Percentiles rank a stretch among this genome's conserved stretches.
phyloP scores from a whole-genome alignment of 2,329 filamentous ascomycete species.

The Verticillium dahliae region DNA sequence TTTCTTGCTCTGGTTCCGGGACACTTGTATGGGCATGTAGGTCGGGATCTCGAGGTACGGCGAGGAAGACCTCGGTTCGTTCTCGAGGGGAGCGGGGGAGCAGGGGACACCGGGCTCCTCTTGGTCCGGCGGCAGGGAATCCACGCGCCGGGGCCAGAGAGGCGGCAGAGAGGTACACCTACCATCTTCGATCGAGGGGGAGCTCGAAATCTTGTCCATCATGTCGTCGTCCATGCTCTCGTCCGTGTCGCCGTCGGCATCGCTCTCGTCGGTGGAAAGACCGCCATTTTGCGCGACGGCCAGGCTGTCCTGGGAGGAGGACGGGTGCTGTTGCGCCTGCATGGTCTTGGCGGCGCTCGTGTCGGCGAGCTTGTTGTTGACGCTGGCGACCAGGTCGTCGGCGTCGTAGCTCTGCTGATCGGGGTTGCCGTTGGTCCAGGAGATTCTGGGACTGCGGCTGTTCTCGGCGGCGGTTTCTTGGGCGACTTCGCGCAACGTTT shows the following conservation, averaged over 20 bases:
- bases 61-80: constrained; percentile 30
- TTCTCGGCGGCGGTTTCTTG: constrained; percentile 72
- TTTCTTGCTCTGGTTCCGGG: constrained; percentile 24
- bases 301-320: constrained; percentile 44
- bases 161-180: constrained; percentile 50
- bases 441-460: constrained; percentile 54
- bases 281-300: constrained; percentile 58
- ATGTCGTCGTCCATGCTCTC: constrained; percentile 82
- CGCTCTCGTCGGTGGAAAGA: constrained; percentile 49
- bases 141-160: constrained; percentile 36
- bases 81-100: constrained; percentile 12
- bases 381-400: constrained; percentile 17
- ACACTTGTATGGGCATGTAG: constrained; percentile 17
- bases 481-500: constrained; percentile 73
- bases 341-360: constrained; percentile 23
- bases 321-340: constrained; percentile 19
- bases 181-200: constrained; percentile 99
- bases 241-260: constrained; percentile 63
- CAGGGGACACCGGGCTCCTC: neutral
- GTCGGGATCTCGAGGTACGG: constrained; percentile 33
- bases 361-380: constrained; percentile 8
- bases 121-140: constrained; percentile 27
- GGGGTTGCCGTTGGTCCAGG: constrained; percentile 36
- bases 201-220: constrained; percentile 98
- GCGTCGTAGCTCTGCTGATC: constrained; percentile 39